Evolutionary conservation across 768 basidiomycete species (phyloP).

Genomic region (Kwoniella dendrophila): DNA sequence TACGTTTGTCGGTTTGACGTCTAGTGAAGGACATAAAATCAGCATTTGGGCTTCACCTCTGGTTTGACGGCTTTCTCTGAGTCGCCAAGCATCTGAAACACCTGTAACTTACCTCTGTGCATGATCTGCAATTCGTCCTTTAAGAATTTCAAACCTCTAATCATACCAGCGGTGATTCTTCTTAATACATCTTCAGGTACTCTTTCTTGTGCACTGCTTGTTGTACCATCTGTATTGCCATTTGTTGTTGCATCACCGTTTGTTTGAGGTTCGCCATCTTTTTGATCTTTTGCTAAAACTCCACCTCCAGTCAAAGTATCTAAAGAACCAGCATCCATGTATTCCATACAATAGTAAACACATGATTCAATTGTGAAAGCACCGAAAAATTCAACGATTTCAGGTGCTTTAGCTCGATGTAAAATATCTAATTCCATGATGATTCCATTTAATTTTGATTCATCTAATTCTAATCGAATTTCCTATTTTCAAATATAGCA

Average conservation of each 20-base stretch:
- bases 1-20: conserved; percentile 93
- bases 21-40: conserved; percentile 55
- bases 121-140: conserved; percentile 92
- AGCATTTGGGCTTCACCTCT: neutral
- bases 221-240: conserved; percentile 18
- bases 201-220: conserved; percentile 15
- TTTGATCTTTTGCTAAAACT: conserved; percentile 56
- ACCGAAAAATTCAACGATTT: conserved; percentile 98
- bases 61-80: too few species aligned
- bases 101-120: conserved; percentile 63
- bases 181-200: conserved; percentile 74
- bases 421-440: conserved; percentile 98
- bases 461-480: conserved; percentile 93
- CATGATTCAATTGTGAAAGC: conserved; percentile 99
- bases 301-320: conserved; percentile 73
- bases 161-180: conserved; percentile 77
- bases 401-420: conserved; percentile 84
- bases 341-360: conserved; percentile 99
- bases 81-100: too few species aligned
- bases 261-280: conserved; percentile 26
- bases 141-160: conserved; percentile 86
- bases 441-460: conserved; percentile 89
- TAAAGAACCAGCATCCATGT: conserved; percentile 97
- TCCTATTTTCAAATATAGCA: conserved; percentile 65
- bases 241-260: conserved; percentile 17